phyloP scores from a whole-genome alignment of 768 basidiomycete species.

The Xerocomellus amylosporus region DNA sequence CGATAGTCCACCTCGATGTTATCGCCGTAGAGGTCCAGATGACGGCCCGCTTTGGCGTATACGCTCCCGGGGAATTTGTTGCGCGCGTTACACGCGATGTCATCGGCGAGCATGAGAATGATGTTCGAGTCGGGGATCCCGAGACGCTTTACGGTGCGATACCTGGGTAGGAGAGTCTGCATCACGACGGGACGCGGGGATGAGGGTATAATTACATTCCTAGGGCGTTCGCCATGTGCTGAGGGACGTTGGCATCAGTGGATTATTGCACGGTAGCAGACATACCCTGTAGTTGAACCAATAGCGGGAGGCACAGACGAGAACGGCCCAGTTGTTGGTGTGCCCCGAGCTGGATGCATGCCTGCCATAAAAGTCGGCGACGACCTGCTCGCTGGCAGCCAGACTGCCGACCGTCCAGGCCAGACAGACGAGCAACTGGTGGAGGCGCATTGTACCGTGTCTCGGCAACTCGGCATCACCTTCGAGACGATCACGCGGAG shows the following conservation, averaged over 20 bases:
- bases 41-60: slow-evolving; percentile 80
- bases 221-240: slow-evolving; percentile 99
- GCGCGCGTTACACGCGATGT: slow-evolving; percentile 88
- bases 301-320: slow-evolving; percentile 90
- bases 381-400: slow-evolving; percentile 36
- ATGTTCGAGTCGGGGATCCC: slow-evolving; percentile 99
- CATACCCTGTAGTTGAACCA: slow-evolving; percentile 98
- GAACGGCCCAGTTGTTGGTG: slow-evolving; percentile 98
- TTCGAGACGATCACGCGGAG: slow-evolving; percentile 16
- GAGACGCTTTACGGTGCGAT: slow-evolving; percentile 95
- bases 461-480: slow-evolving; percentile 28
- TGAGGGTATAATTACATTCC: slow-evolving; percentile 69
- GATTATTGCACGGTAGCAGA: slow-evolving; percentile 6
- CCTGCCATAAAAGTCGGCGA: slow-evolving; percentile 46
- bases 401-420: slow-evolving; percentile 34
- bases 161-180: slow-evolving; percentile 50
- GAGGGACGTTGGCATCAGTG: slow-evolving; percentile 3
- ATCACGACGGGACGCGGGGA: neutral
- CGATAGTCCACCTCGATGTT: slow-evolving; percentile 98
- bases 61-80: slow-evolving; percentile 92
- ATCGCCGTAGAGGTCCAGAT: slow-evolving; percentile 90
- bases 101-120: slow-evolving; percentile 98
- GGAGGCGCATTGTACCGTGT: slow-evolving; percentile 23
- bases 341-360: slow-evolving; percentile 47
- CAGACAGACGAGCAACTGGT: slow-evolving; percentile 35